Percentiles rank a stretch among this genome's conserved stretches.
These are phyloP conservation scores for Albifimbria verrucaria DNA, from an alignment of 2,329 filamentous ascomycete species.

Conservation along the genomic window DNA sequence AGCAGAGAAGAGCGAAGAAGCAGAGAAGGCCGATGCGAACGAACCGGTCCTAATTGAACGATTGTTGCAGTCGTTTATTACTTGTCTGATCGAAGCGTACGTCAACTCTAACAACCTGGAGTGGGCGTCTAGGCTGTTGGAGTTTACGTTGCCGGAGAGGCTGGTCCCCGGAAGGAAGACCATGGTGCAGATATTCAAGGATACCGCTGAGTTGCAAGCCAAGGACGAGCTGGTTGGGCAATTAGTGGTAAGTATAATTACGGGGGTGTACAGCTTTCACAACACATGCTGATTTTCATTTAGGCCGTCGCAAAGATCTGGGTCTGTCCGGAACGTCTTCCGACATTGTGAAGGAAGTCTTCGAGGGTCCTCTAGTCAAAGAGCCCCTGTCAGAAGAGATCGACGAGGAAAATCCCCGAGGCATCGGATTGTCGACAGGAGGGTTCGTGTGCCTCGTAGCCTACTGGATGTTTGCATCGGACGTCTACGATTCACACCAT, in stretches of 20 bases:
- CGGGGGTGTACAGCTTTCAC: too few species aligned
- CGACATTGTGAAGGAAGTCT: slow-evolving; percentile 42
- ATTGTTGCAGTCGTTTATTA: slow-evolving; percentile 73
- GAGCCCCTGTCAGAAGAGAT: slow-evolving; percentile 45
- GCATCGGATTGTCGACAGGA: slow-evolving; percentile 56
- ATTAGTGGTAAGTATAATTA: slow-evolving; percentile 63
- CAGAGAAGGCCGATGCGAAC: slow-evolving; percentile 37
- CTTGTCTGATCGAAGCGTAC: slow-evolving; percentile 72
- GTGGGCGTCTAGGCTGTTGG: slow-evolving; percentile 63
- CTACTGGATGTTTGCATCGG: slow-evolving; percentile 60
- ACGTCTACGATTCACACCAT: slow-evolving; percentile 57
- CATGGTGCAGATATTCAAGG: slow-evolving; percentile 60
- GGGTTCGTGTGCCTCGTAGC: slow-evolving; percentile 58
- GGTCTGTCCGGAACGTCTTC: slow-evolving; percentile 47
- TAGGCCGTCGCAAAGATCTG: slow-evolving; percentile 63
- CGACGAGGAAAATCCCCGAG: slow-evolving; percentile 43
- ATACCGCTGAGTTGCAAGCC: slow-evolving; percentile 58
- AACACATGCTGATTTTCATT: too few species aligned
- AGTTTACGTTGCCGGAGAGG: slow-evolving; percentile 63
- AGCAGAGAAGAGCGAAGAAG: slow-evolving; percentile 31
- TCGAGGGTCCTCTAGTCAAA: slow-evolving; percentile 35
- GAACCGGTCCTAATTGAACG: slow-evolving; percentile 61
- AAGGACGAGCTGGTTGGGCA: slow-evolving; percentile 69
- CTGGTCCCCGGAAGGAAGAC: slow-evolving; percentile 60
- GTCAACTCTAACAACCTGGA: slow-evolving; percentile 58